These are phyloP conservation scores for Miamiensis avidus DNA, from an alignment of 169 alveolate species.

Conservation along the genomic window DNA sequence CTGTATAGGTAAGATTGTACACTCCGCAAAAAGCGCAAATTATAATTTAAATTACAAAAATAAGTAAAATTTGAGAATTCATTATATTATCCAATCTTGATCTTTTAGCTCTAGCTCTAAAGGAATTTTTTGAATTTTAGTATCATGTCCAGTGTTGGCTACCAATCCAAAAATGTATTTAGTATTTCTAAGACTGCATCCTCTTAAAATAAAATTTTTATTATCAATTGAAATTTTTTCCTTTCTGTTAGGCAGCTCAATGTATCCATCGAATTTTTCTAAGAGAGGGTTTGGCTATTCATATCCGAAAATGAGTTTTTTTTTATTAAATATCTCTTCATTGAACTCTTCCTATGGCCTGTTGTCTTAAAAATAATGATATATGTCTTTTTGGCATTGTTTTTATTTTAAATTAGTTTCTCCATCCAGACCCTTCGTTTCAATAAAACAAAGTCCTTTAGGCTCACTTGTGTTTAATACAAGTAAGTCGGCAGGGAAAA, in stretches of 20 bases:
- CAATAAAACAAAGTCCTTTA: conserved; percentile 69
- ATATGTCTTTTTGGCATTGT: conserved; percentile 33
- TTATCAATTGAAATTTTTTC: conserved; percentile 38
- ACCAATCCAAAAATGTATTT: conserved; percentile 77
- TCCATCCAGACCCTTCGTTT: conserved; percentile 79
- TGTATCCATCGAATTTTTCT: conserved; percentile 37
- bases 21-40: conserved; percentile 30
- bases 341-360: background rate
- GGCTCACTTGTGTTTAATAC: conserved; percentile 60
- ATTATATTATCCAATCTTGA: conserved; percentile 37
- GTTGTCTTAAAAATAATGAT: conserved; percentile 9
- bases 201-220: conserved; percentile 77
- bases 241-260: background rate
- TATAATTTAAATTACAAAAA: conserved; percentile 28
- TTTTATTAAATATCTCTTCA: background rate
- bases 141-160: conserved; percentile 82
- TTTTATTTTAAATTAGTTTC: conserved; percentile 71
- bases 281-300: conserved; percentile 37
- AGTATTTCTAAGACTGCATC: conserved; percentile 74
- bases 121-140: conserved; percentile 81
- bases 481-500: conserved; percentile 74
- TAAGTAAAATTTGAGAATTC: conserved; percentile 28
- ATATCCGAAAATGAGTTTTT: conserved; percentile 11
- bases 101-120: conserved; percentile 36
- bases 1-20: background rate